Conservation (phyloP, 352 stramenopile species). For the Pythium phragmitis region DNA sequence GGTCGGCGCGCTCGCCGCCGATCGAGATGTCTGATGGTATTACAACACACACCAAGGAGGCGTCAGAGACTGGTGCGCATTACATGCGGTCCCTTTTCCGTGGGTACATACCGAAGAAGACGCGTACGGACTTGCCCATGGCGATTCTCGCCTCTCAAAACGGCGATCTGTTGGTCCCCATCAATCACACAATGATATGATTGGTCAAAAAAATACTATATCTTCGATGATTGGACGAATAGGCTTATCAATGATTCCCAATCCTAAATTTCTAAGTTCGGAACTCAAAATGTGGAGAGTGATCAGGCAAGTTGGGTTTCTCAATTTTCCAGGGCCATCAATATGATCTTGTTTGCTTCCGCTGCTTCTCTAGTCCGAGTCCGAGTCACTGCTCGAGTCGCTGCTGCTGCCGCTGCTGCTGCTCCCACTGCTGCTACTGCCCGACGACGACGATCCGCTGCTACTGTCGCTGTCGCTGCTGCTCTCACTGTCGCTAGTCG, state of each 20-base stretch:
- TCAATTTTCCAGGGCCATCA: too few relatives aligned
- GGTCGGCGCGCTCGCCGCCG: constrained; percentile 63
- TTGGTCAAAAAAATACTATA: neutral
- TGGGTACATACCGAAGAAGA: constrained; percentile 39
- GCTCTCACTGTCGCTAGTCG: constrained; percentile 34
- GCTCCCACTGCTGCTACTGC: constrained; percentile 14
- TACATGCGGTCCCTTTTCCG: neutral
- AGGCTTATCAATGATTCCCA: neutral
- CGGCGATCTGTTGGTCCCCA: neutral
- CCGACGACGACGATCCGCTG: constrained; percentile 40
- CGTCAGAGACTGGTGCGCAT: neutral
- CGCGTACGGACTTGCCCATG: constrained; percentile 29
- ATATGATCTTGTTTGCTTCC: neutral
- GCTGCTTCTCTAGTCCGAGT: constrained; percentile 32
- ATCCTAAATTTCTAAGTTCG: too few relatives aligned
- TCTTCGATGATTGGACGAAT: constrained; percentile 2
- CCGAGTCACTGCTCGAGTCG: constrained; percentile 30
- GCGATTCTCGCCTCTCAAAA: neutral
- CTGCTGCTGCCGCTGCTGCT: constrained; percentile 22
- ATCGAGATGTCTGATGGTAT: constrained; percentile 87
- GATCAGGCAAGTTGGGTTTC: too few relatives aligned
- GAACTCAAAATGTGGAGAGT: too few relatives aligned
- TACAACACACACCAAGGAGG: neutral
- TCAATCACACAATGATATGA: neutral
- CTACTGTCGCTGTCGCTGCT: constrained; percentile 44